Evolutionary conservation across 768 basidiomycete species (phyloP).

Genomic region (Trametes cingulata): DNA sequence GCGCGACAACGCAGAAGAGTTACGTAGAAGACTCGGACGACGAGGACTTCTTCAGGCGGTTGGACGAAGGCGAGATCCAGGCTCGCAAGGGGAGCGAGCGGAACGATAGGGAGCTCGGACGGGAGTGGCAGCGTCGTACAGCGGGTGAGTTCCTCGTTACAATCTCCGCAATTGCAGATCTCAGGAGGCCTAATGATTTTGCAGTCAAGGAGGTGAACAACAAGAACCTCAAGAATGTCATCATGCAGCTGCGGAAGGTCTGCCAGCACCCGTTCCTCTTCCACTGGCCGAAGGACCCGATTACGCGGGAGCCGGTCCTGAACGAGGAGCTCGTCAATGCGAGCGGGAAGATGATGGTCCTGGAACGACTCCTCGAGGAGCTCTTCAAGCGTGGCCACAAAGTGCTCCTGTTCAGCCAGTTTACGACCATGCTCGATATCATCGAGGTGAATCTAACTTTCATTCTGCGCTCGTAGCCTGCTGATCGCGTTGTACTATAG

Average conservation of each 20-base stretch:
- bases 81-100: constrained; percentile 41
- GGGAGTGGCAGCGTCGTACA: constrained; percentile 56
- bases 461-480: neutral
- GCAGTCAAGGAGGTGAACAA: constrained; percentile 86
- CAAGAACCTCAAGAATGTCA: constrained; percentile 83
- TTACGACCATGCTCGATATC: constrained; percentile 94
- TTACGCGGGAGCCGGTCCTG: constrained; percentile 61
- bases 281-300: constrained; percentile 72
- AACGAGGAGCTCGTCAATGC: constrained; percentile 81
- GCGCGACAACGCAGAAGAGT: constrained; percentile 34
- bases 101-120: constrained; percentile 54
- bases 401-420: constrained; percentile 88
- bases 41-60: constrained; percentile 63
- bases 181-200: too few species aligned
- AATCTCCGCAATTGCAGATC: too few species aligned
- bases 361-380: constrained; percentile 83
- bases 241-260: constrained; percentile 98
- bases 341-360: constrained; percentile 96
- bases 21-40: constrained; percentile 62
- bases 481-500: constrained; percentile 34
- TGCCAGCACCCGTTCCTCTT: constrained; percentile 93
- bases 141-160: constrained; percentile 50
- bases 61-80: constrained; percentile 51
- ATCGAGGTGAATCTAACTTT: constrained; percentile 64
- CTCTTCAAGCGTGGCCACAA: constrained; percentile 82